These are phyloP conservation scores for Aotearoamyces nothofagi DNA, from an alignment of 2,329 filamentous ascomycete species.

Conservation along the genomic window DNA sequence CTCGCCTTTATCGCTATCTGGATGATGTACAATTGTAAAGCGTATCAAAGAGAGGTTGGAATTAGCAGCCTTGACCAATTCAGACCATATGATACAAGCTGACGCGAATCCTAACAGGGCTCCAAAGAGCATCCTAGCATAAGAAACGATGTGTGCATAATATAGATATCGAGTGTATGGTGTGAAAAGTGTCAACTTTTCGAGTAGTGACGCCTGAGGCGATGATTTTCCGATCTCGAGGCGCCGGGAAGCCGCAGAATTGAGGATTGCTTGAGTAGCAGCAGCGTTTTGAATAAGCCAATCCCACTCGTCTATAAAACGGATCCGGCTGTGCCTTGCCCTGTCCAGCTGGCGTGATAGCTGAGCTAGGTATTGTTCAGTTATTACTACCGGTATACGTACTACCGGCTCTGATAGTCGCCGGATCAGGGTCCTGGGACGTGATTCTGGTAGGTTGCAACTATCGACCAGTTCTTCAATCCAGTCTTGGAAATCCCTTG, in stretches of 20 bases:
- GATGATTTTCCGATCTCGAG: slow-evolving; percentile 57
- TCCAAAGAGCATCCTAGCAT: slow-evolving; percentile 48
- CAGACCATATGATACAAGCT: slow-evolving; percentile 78
- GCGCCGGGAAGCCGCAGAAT: slow-evolving; percentile 66
- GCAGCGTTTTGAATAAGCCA: slow-evolving; percentile 59
- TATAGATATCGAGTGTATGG: slow-evolving; percentile 72
- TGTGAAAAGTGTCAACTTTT: slow-evolving; percentile 47
- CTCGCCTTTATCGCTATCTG: slow-evolving; percentile 51
- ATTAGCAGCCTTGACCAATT: slow-evolving; percentile 71
- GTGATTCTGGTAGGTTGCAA: slow-evolving; percentile 50
- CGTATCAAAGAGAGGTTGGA: slow-evolving; percentile 60
- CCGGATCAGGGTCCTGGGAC: slow-evolving; percentile 26
- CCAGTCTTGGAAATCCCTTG: slow-evolving; percentile 73
- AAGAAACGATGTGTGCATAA: slow-evolving; percentile 60
- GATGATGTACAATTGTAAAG: slow-evolving; percentile 39
- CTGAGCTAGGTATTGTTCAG: slow-evolving; percentile 84
- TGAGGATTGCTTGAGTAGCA: slow-evolving; percentile 65
- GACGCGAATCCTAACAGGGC: slow-evolving; percentile 59
- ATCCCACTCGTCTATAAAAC: slow-evolving; percentile 80
- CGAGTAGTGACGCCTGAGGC: slow-evolving; percentile 36
- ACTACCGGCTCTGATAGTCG: slow-evolving; percentile 27
- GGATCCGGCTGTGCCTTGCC: slow-evolving; percentile 66
- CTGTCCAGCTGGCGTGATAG: slow-evolving; percentile 69
- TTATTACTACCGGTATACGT: slow-evolving; percentile 66
- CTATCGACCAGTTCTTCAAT: slow-evolving; percentile 85